Evolutionary conservation across 1,284 basidiomycete genomes (phyloP).

Genomic region (Microbotryomycetes sp.): DNA sequence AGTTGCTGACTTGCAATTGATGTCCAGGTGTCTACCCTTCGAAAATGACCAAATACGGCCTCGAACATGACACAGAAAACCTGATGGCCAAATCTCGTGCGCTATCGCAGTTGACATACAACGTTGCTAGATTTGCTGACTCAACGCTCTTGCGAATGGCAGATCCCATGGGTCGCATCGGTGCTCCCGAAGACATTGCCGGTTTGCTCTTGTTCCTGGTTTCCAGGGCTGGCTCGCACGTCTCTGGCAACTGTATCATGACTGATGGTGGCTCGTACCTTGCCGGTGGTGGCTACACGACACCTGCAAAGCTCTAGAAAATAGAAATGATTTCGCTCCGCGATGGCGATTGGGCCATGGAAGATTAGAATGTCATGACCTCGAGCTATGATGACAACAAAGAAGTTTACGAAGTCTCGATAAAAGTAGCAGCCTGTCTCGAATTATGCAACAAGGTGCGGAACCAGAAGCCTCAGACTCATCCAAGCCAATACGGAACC

Average conservation of each 20-base stretch:
- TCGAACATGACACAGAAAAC: conserved; percentile 56
- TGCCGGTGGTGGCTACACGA: conserved; percentile 23
- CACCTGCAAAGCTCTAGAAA: conserved; percentile 1
- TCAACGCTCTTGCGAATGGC: neutral
- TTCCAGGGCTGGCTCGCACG: conserved; percentile 41
- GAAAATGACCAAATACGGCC: conserved; percentile 75
- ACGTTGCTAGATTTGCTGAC: too few relatives aligned
- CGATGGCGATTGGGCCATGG: too few relatives aligned
- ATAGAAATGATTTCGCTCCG: too few relatives aligned
- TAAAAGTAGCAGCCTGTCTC: too few relatives aligned
- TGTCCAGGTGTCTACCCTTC: conserved; percentile 70
- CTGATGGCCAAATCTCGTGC: conserved; percentile 11
- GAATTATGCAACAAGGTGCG: too few relatives aligned
- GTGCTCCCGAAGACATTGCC: conserved; percentile 45
- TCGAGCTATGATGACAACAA: too few relatives aligned
- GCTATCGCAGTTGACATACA: too few relatives aligned
- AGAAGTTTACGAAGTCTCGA: too few relatives aligned
- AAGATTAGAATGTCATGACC: too few relatives aligned
- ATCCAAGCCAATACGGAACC: too few relatives aligned
- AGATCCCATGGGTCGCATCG: conserved; percentile 38
- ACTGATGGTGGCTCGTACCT: conserved; percentile 28
- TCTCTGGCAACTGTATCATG: conserved; percentile 38
- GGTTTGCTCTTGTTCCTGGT: conserved; percentile 43
- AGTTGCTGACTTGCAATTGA: too few relatives aligned
- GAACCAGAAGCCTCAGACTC: too few relatives aligned